These are phyloP conservation scores for Mycothermus thermophilus DNA, from an alignment of 495 filamentous ascomycete species.

Conservation along the genomic window DNA sequence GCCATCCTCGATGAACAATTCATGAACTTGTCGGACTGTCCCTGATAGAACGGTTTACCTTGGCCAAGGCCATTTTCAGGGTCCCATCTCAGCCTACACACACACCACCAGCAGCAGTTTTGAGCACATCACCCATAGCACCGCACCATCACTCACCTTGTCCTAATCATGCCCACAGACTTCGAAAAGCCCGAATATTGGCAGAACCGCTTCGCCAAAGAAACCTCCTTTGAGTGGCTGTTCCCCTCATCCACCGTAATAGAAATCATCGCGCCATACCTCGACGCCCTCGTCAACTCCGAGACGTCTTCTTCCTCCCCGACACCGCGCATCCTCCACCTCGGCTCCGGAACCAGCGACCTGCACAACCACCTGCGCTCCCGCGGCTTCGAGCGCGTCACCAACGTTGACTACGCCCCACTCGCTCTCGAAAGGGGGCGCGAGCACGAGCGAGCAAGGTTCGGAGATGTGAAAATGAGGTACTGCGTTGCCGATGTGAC, in stretches of 20 bases:
- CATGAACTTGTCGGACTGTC: no score
- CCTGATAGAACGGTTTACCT: no score
- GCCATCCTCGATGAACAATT: no score
- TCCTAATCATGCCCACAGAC: constrained; percentile 2
- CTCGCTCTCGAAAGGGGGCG: constrained; percentile 23
- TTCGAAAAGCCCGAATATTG: constrained; percentile 28
- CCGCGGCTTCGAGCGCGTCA: constrained; percentile 20
- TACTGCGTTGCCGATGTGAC: constrained; percentile 27
- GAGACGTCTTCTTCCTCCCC: no score
- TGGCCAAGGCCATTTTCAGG: no score
- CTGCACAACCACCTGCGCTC: constrained; percentile 23
- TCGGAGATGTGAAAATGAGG: constrained; percentile 22
- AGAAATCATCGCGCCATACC: constrained; percentile 17
- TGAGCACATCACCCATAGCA: no score
- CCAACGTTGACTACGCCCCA: constrained; percentile 31
- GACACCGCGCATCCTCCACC: constrained; percentile 20
- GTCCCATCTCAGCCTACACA: no score
- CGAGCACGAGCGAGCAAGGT: constrained; percentile 16
- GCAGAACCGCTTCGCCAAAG: constrained; percentile 23
- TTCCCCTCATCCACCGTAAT: constrained; percentile 22
- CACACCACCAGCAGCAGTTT: no score
- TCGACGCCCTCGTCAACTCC: constrained; percentile 6
- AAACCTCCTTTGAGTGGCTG: constrained; percentile 30
- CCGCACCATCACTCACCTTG: no score
- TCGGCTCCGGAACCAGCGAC: constrained; percentile 31